Evolutionary conservation across 1,284 basidiomycete genomes (phyloP), one percentile per base, ranked within the genome.

Genomic region (Fomes fomentarius): DNA sequence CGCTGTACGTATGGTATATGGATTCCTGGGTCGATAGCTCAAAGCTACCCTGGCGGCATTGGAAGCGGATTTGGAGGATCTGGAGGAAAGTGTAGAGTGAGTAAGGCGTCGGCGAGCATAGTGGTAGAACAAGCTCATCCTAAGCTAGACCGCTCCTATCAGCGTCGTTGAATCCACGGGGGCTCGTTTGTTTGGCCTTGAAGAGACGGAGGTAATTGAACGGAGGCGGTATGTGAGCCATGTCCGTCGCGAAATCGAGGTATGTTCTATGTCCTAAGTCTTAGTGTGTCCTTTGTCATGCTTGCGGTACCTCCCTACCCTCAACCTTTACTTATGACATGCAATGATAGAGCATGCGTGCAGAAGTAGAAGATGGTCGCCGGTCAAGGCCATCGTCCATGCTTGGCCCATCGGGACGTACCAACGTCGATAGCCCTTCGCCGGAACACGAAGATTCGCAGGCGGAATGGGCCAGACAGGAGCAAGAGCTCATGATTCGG

Each of bases 71-170:
- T 68, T 95, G 25, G 90, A 94, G 57, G 93, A 94, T 66, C 72
- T 96, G 19, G 93, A 95, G 49, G 92, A 94, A 66, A 93, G 91
- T 62, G 93, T 96, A 25, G 85, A 83, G 82, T 91, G 69, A 58
- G 81, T 58, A 19, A 21, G 6, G n/a, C 41, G 17, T 19, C 26
- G 19, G n/a, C n/a, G n/a, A n/a, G n/a, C n/a, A n/a, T n/a, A n/a
- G n/a, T n/a, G n/a, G n/a, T n/a, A n/a, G n/a, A n/a, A n/a, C n/a
- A n/a, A n/a, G n/a, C n/a, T n/a, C n/a, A n/a, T n/a, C n/a, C n/a
- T n/a, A n/a, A n/a, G n/a, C n/a, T n/a, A n/a, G n/a, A n/a, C n/a
- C n/a, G n/a, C n/a, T n/a, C n/a, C n/a, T n/a, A n/a, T n/a, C 63
- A 93, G 87, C 69, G 87, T 89, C 50, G 91, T 91, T 4, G 93